phyloP scores from a whole-genome alignment of 129 eudicot genomes.

The Lactuca sativa region DNA sequence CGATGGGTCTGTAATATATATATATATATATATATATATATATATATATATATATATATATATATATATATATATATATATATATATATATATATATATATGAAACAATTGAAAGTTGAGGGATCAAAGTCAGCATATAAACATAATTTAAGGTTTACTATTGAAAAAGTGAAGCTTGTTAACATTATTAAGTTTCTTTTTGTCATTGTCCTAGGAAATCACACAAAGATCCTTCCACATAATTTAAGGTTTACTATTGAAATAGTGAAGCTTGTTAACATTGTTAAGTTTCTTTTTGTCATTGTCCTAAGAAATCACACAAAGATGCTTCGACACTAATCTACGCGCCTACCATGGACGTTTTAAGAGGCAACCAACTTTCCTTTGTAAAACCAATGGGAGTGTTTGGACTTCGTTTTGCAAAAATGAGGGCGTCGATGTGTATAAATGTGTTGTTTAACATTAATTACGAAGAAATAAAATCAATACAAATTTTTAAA shows the following conservation, averaged over 20 bases:
- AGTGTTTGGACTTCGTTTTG: background rate
- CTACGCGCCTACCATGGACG: background rate
- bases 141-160: background rate
- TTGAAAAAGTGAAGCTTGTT: background rate
- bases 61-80: too few relatives aligned
- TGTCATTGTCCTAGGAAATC: background rate
- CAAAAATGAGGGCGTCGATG: background rate
- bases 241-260: too few relatives aligned
- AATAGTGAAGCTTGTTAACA: background rate
- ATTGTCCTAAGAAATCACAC: slow-evolving; percentile 3
- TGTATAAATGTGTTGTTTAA: too few relatives aligned
- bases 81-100: background rate
- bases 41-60: too few relatives aligned
- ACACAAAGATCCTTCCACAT: slow-evolving; percentile 8
- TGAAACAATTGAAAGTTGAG: background rate
- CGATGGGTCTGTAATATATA: too few relatives aligned
- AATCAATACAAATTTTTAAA: too few relatives aligned
- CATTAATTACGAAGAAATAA: too few relatives aligned
- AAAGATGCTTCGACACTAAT: slow-evolving; percentile 6
- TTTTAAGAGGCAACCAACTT: background rate
- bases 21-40: too few relatives aligned
- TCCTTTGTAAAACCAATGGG: background rate
- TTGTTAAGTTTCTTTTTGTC: background rate
- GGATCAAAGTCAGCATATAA: slow-evolving; percentile 3
- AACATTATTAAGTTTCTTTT: background rate